Percentiles rank a stretch among this genome's conserved stretches.
Conservation (phyloP, 108 stramenopile species). For the Chaetoceros muelleri region DNA sequence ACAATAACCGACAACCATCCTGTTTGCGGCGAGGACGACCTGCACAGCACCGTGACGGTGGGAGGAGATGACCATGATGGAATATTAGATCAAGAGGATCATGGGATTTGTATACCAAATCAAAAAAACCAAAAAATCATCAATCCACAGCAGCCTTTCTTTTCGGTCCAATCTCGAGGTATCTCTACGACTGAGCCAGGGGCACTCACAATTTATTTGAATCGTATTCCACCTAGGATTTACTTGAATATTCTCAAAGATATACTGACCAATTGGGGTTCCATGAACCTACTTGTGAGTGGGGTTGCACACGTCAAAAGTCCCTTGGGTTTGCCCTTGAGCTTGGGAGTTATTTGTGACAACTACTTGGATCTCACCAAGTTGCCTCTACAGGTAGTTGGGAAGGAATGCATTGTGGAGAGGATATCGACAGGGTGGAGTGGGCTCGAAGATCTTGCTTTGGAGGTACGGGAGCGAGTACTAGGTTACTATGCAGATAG, state of each 20-base stretch:
- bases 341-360: not conserved
- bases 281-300: not conserved
- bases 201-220: not conserved
- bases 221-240: not conserved
- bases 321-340: not conserved
- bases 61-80: not conserved
- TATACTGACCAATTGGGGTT: not conserved
- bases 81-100: not conserved
- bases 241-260: not conserved
- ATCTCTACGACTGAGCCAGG: not conserved
- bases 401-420: not conserved
- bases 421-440: not conserved
- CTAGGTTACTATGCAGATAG: not conserved
- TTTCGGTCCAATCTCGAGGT: not conserved
- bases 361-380: not conserved
- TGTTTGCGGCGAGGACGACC: not conserved
- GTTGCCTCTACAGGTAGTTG: not conserved
- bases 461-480: not conserved
- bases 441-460: not conserved
- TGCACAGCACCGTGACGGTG: not conserved
- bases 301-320: not conserved
- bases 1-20: not conserved
- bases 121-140: not conserved
- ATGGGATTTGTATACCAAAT: too few relatives aligned
- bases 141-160: not conserved